Evolutionary conservation across 2,329 filamentous ascomycete genomes (phyloP), one percentile per base, ranked within the genome.

Genomic region (Biscogniauxia marginata): DNA sequence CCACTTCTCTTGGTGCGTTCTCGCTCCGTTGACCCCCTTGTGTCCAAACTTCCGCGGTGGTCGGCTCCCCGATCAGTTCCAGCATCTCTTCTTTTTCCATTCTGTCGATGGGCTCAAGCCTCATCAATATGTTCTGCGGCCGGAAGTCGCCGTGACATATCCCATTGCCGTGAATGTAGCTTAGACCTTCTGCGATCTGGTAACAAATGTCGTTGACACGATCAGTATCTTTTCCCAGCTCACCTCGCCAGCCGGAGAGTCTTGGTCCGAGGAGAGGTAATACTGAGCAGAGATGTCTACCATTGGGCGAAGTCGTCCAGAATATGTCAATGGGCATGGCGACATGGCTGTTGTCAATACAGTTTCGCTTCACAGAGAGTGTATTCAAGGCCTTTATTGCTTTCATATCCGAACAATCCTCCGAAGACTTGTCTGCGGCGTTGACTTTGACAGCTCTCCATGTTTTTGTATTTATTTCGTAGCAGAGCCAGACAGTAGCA

Each of bases 141-240:
- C 56, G 49, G 19, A 50, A 55, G 18, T 52, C 56, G 1, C 52
- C 52, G 20, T 55, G 56, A 16, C 52, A 55, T 5, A 58, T 34
- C 1, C 56, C 56, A 13, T 46, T 49, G 1, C 19, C 21, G 9
- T 58, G 52, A 2, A 58, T 30, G 6, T 46, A 52, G 0, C 11
- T n/a, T 6, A 58, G 46, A 3, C 22, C 49, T 19, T 53, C 25
- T 1, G 25, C 34, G 3, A 52, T 16, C 19, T 55, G 53, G 13
- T 30, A 22, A n/a, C 53, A 6, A 7, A 48, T 24, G 2, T 55
- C n/a, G 4, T 45, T 43, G 3, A 43, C 30, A 2, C 49, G 19
- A 1, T 9, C 23, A 7, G 7, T 20, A 19, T 52, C 39, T 18
- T 47, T 43, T 9, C 30, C 25, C 9, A 55, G 4, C 18, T 25